Conservation (phyloP, 345 rosid species). For the Lenwebbia sp. region DNA sequence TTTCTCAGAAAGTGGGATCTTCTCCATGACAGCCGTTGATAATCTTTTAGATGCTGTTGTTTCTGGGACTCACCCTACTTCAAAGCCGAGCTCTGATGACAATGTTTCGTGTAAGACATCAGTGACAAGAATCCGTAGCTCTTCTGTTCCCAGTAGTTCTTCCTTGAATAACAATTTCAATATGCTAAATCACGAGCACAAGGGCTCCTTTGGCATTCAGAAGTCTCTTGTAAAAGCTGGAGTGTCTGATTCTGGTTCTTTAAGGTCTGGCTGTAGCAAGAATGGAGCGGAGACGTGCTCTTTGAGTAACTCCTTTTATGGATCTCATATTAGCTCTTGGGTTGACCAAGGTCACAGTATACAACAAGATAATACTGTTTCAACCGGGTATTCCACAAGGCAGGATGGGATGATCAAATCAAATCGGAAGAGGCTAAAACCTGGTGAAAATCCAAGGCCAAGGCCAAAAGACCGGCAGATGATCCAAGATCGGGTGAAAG, state of each 20-base stretch:
- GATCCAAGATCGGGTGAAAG: slow-evolving; percentile 99
- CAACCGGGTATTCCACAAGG: slow-evolving; percentile 51
- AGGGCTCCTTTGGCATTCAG: slow-evolving; percentile 17
- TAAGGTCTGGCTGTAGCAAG: slow-evolving; percentile 29
- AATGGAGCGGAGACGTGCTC: slow-evolving; percentile 31
- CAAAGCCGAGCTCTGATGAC: slow-evolving; percentile 66
- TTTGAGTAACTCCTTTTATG: slow-evolving; percentile 37
- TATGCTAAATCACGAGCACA: slow-evolving; percentile 26
- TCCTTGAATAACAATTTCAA: slow-evolving; percentile 9
- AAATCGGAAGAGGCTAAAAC: slow-evolving; percentile 70
- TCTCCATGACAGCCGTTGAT: slow-evolving; percentile 31
- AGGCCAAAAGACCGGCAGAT: slow-evolving; percentile 98
- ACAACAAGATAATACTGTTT: slow-evolving; percentile 33
- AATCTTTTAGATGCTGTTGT: slow-evolving; percentile 93
- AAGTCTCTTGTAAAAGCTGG: slow-evolving; percentile 27
- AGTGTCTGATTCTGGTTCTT: slow-evolving; percentile 23
- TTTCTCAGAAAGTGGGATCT: slow-evolving; percentile 13
- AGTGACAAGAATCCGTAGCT: slow-evolving; percentile 47
- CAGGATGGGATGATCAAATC: slow-evolving; percentile 49
- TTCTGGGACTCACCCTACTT: slow-evolving; percentile 37
- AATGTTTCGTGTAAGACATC: slow-evolving; percentile 55
- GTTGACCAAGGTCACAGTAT: slow-evolving; percentile 50
- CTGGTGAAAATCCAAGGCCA: slow-evolving; percentile 90
- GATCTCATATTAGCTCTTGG: slow-evolving; percentile 79
- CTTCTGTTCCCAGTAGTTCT: slow-evolving; percentile 42